Evolutionary conservation across 2,329 filamentous ascomycete species (phyloP).

Genomic region (Chaetomiaceae sp.): DNA sequence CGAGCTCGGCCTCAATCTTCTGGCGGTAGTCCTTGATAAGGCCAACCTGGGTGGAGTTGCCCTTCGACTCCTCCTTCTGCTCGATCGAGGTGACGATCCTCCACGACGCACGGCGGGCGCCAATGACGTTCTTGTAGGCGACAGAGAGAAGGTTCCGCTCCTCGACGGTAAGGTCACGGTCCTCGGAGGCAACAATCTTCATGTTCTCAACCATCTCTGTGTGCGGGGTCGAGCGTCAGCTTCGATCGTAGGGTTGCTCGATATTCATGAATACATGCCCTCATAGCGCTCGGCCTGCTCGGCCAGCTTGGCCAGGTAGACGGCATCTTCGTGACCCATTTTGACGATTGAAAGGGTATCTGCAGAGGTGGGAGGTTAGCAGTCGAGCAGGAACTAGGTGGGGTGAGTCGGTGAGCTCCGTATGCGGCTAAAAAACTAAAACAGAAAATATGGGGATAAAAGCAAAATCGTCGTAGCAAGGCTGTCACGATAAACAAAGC

Average conservation of each 20-base stretch:
- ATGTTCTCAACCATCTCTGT: constrained; percentile 99
- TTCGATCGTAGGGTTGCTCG: constrained; percentile 7
- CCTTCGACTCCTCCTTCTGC: constrained; percentile 99
- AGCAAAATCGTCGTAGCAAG: constrained; percentile 1
- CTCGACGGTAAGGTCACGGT: constrained; percentile 80
- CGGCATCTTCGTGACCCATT: constrained; percentile 99
- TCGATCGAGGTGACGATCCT: constrained; percentile 98
- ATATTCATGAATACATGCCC: constrained; percentile 56
- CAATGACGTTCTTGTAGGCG: constrained; percentile 99
- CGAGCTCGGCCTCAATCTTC: constrained; percentile 96
- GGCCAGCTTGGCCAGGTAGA: constrained; percentile 99
- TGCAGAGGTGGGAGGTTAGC: constrained; percentile 28
- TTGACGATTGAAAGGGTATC: constrained; percentile 35
- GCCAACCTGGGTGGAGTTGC: constrained; percentile 82
- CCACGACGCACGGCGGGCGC: constrained; percentile 94
- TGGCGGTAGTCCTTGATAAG: constrained; percentile 98
- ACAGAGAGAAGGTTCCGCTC: constrained; percentile 97
- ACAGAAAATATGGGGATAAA: not conserved
- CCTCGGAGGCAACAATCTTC: constrained; percentile 93
- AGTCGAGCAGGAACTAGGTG: constrained; percentile 11
- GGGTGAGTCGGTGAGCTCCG: constrained; percentile 16
- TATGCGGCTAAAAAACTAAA: constrained; percentile 6
- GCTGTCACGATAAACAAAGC: not conserved
- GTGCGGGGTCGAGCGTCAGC: constrained; percentile 17
- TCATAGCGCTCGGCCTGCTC: constrained; percentile 99